phyloP scores from a whole-genome alignment of 257 asterid genomes.

The Solanum dulcamara region DNA sequence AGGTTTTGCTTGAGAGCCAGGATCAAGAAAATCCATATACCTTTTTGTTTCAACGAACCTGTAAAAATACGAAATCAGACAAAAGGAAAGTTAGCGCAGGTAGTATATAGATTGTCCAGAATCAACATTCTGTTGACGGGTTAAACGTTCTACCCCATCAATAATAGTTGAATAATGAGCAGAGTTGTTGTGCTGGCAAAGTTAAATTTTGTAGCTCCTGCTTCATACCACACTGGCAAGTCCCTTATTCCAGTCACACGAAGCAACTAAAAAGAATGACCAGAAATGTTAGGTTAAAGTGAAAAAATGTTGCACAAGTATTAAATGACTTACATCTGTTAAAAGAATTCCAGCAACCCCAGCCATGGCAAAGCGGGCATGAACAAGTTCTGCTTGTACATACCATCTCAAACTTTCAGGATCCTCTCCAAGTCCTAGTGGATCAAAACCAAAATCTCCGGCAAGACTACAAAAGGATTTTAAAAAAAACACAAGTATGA shows the following conservation, averaged over 20 bases:
- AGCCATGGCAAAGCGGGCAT: constrained; percentile 92
- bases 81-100: background rate
- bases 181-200: constrained; percentile 71
- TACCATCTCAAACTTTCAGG: constrained; percentile 83
- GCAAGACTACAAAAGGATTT: constrained; percentile 34
- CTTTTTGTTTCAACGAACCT: constrained; percentile 82
- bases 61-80: background rate
- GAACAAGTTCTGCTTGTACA: constrained; percentile 86
- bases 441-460: constrained; percentile 91
- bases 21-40: constrained; percentile 67
- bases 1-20: constrained; percentile 80
- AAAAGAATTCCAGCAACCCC: constrained; percentile 85
- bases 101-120: background rate
- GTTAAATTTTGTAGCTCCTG: constrained; percentile 69
- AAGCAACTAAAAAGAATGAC: constrained; percentile 40
- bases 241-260: constrained; percentile 58
- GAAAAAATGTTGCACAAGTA: background rate
- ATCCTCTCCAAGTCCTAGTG: constrained; percentile 88
- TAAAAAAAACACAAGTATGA: background rate
- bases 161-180: constrained; percentile 53
- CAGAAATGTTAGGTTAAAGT: background rate
- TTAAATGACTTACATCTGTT: constrained; percentile 45
- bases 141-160: constrained; percentile 68
- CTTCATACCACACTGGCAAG: constrained; percentile 91
- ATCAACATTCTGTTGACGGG: background rate